Conservation (phyloP, 306 rosid genomes). For the Cucurbita maxima region DNA sequence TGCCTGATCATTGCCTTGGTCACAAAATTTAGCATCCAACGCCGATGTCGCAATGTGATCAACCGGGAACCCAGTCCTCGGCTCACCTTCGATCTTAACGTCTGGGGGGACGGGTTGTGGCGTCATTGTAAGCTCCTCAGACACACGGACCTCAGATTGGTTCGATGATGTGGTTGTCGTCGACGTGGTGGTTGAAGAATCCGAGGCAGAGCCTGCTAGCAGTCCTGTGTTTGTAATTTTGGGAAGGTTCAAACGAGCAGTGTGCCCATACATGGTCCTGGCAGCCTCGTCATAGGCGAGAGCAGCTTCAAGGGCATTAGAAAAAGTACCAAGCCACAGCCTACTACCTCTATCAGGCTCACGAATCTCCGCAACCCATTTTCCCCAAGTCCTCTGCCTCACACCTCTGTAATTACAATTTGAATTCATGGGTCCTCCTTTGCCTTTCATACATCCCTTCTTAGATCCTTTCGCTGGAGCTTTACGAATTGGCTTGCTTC, state of each 20-base stretch:
- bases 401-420: conserved; percentile 74
- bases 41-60: background rate
- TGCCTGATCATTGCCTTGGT: conserved; percentile 14
- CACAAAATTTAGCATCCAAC: conserved; percentile 1
- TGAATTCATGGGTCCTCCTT: conserved; percentile 86
- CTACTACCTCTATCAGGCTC: conserved; percentile 68
- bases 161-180: conserved; percentile 23
- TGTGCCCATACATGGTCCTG: conserved; percentile 65
- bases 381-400: conserved; percentile 97
- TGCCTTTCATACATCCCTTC: conserved; percentile 99
- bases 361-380: conserved; percentile 91
- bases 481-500: conserved; percentile 22
- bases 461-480: conserved; percentile 82
- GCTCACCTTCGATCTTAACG: conserved; percentile 14
- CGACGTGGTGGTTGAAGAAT: conserved; percentile 16
- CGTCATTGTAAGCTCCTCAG: conserved; percentile 10
- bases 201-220: conserved; percentile 16
- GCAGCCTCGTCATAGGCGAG: conserved; percentile 84
- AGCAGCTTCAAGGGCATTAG: conserved; percentile 61
- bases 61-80: background rate
- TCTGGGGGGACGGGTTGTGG: background rate
- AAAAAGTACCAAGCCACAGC: conserved; percentile 78
- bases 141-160: conserved; percentile 49
- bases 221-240: conserved; percentile 14
- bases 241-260: conserved; percentile 74